phyloP scores from a whole-genome alignment of 306 rosid genomes.

The Quercus suber region DNA sequence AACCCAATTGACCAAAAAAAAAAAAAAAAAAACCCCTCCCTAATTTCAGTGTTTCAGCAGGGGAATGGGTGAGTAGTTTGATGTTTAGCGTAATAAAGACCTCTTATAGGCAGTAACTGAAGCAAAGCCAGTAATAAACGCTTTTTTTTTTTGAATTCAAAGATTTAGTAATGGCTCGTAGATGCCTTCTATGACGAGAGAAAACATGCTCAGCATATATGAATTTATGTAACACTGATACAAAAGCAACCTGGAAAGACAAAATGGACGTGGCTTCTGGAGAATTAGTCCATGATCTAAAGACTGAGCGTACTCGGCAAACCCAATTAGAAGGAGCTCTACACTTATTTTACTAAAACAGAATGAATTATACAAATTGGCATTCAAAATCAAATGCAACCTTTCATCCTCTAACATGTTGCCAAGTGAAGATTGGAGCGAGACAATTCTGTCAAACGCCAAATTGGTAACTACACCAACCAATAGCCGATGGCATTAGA shows the following conservation, averaged over 20 bases:
- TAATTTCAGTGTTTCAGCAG: no score
- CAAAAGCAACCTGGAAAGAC: slow-evolving; percentile 6
- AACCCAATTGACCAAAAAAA: no score
- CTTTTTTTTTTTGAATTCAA: no score
- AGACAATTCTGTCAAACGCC: neutral
- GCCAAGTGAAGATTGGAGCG: neutral
- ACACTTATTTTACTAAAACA: neutral
- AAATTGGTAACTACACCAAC: neutral
- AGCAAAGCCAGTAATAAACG: no score
- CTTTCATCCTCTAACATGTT: neutral
- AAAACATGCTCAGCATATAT: neutral
- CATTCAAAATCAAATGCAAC: neutral
- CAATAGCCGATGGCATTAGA: neutral
- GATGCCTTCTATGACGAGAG: neutral
- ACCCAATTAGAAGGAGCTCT: slow-evolving; percentile 22
- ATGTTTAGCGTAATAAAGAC: no score
- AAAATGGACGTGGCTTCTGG: neutral
- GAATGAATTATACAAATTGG: neutral
- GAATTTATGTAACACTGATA: neutral
- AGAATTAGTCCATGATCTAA: neutral
- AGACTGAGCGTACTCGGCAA: slow-evolving; percentile 15
- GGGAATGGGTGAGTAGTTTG: no score
- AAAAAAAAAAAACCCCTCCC: no score
- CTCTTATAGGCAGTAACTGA: no score
- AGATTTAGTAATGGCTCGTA: no score